A percentile compares a stretch with the other conserved stretches of the same genome.
These are phyloP conservation scores for Fusarium sp. DNA, from an alignment of 2,329 filamentous ascomycete species.

Conservation along the genomic window DNA sequence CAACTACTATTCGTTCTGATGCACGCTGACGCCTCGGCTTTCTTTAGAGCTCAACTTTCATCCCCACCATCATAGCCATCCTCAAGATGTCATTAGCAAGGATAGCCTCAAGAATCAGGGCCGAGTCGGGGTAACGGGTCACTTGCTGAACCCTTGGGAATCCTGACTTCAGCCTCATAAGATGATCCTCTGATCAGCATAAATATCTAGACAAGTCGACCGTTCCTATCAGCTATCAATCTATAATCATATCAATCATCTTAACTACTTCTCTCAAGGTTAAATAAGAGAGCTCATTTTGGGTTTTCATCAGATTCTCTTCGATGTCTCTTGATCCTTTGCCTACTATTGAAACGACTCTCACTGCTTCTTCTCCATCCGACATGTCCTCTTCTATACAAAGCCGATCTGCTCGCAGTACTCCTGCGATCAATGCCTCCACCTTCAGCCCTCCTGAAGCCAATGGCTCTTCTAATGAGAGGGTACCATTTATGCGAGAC, in stretches of 20 bases:
- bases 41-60: conserved; percentile 28
- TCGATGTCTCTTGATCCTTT: conserved; percentile 33
- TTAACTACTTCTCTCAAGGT: conserved; percentile 3
- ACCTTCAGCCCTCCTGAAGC: conserved; percentile 40
- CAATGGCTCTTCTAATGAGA: conserved; percentile 25
- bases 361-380: conserved; percentile 24
- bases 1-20: conserved; percentile 13
- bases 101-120: conserved; percentile 39
- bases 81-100: conserved; percentile 44
- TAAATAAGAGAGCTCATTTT: conserved; percentile 12
- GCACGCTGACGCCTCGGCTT: conserved; percentile 20
- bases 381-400: conserved; percentile 40
- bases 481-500: conserved; percentile 24
- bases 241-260: conserved; percentile 6
- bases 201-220: conserved; percentile 39
- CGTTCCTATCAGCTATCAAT: conserved; percentile 2
- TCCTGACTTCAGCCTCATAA: conserved; percentile 21
- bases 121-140: conserved; percentile 27
- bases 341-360: conserved; percentile 33
- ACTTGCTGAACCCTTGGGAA: conserved; percentile 13
- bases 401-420: conserved; percentile 44
- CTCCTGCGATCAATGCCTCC: conserved; percentile 35
- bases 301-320: conserved; percentile 4
- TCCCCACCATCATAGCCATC: conserved; percentile 33
- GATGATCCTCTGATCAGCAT: conserved; percentile 9